Base-by-base conservation (phyloP, 805 yeast genomes). In the Priceomyces haplophilus region DNA sequence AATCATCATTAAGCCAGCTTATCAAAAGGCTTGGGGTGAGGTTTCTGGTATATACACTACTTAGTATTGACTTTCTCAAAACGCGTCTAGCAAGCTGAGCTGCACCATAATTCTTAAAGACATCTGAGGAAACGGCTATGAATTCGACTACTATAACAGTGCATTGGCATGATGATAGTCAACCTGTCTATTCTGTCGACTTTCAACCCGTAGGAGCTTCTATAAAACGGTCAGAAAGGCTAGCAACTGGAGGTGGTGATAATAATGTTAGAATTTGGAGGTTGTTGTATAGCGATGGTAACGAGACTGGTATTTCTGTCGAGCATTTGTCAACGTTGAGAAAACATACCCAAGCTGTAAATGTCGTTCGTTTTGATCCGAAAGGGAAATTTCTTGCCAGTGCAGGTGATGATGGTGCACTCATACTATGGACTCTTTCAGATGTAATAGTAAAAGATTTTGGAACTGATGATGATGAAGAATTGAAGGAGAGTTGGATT, bases 171-270 rank as follows among this genome's bases (percentile, higher is more conserved):
- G 83, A 85, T 45, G 84, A 81, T 44, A 81, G 79, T 33, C 81
- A 80, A 53, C 91, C 95, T 0, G 82, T 86, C 2, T 86, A 85
- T 55, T 74, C 83, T 15, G 73, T 82, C 2, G 77, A 78, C 45
- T 79, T 82, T 57, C 90, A 85, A 56, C 82, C 82, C 1, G 36
- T 10, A 11, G 31, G 21, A 12, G 31, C 33, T 6, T 30, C 46
- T 8, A 51, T 55, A 18, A 35, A 41, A 8, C 23, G 51, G 17
- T 56, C 75, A 0, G 52, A 56, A 17, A 74, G 95, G 38, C 65
- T 91, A 27, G 91, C 83, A 3, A 91, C 98, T 0, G 96, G 88
- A 0, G 98, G 98, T 18, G 97, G 97, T 33, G 99, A 93, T 62
- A 86, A 85, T 58, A 86, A 87, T 52, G 84, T 88, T n/a, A 72